Base-by-base conservation (phyloP, 768 basidiomycete genomes). In the Daedaleopsis sinensis region DNA sequence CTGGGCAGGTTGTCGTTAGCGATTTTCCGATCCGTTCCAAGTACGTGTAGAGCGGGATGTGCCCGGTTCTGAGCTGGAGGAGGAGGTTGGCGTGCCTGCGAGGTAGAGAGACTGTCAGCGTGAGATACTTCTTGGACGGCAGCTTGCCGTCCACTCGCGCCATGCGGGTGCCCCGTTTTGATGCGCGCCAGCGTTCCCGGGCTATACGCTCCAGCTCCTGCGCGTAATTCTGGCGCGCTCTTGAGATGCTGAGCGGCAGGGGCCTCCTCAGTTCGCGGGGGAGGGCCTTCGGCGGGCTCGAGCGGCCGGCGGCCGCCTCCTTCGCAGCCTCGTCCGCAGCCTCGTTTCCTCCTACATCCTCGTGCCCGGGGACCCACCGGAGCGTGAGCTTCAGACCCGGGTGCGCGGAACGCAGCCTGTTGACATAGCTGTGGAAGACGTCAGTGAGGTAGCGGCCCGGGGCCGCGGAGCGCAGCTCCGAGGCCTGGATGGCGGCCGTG, bases 41-140 rank as follows among this genome's bases (percentile, higher is more conserved):
- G 67, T 76, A 68, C 9, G 64, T 36, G 46, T 74, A 70, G 1
- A 77, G 69, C 0, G 72, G 70, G 13, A 57, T 58, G 51, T 78
- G 77, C 5, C 72, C 69, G 3, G 73, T 74, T 5, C 72, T 37
- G 1, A 78, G 70, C 43, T 77, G 76, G 32, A 72, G 56, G 12
- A 76, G 63, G 1, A 72, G 43, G 42, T 32, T 42, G 10, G 39
- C 39, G 39, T 42, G 39, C 2, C 39, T 3, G 5, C 46, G 44
- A 32, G 16, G 23, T 3, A 42, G 39, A 3, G 10, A 12, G 39
- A 18, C 39, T 11, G 10, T 11, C 3, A 4, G 39, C 39, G 2
- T 10, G 5, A 13, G 2, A 10, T 42, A 42, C 3, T 42, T 12
- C 39, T 42, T 42, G 39, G 39, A 42, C 18, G 39, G 39, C 10